Conservation (phyloP, 768 basidiomycete species). For the Crucibulum laeve region DNA sequence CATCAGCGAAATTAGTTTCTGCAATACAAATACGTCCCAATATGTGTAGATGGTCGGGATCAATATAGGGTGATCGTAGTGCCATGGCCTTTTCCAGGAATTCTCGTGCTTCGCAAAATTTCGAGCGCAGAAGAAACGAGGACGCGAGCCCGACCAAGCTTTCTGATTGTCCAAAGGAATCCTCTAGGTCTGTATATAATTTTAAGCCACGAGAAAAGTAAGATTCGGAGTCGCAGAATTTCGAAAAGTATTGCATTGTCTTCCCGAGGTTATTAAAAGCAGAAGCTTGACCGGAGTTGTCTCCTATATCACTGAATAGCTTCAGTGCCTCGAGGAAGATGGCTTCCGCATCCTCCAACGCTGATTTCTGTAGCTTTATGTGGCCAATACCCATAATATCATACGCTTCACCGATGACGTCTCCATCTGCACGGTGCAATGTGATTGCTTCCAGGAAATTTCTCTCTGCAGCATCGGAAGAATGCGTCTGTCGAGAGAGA, state of each 20-base stretch:
- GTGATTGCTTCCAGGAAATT: constrained; percentile 11
- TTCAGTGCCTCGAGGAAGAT: constrained; percentile 10
- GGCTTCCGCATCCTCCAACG: constrained; percentile 7
- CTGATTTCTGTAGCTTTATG: constrained; percentile 11
- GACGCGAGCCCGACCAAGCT: constrained; percentile 16
- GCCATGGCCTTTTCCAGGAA: constrained; percentile 17
- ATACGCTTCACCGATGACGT: constrained; percentile 17
- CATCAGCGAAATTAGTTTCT: constrained; percentile 2
- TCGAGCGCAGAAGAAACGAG: constrained; percentile 18
- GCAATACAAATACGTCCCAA: constrained; percentile 9
- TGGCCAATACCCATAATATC: constrained; percentile 20
- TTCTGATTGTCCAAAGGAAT: constrained; percentile 16
- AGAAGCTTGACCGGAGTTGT: constrained; percentile 16
- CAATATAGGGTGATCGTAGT: constrained; percentile 13
- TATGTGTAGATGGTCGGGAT: constrained; percentile 21
- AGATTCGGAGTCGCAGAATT: constrained; percentile 14
- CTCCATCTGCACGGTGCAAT: constrained; percentile 14
- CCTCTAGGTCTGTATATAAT: too few species aligned
- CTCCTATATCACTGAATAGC: constrained; percentile 12
- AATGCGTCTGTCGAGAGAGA: constrained; percentile 7
- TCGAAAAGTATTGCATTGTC: constrained; percentile 12
- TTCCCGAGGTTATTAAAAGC: constrained; percentile 19
- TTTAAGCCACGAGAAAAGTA: constrained; percentile 8
- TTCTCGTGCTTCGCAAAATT: constrained; percentile 15
- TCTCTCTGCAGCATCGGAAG: constrained; percentile 9